Evolutionary conservation across 1,284 basidiomycete species (phyloP).

Genomic region (Heterobasidion annosum): DNA sequence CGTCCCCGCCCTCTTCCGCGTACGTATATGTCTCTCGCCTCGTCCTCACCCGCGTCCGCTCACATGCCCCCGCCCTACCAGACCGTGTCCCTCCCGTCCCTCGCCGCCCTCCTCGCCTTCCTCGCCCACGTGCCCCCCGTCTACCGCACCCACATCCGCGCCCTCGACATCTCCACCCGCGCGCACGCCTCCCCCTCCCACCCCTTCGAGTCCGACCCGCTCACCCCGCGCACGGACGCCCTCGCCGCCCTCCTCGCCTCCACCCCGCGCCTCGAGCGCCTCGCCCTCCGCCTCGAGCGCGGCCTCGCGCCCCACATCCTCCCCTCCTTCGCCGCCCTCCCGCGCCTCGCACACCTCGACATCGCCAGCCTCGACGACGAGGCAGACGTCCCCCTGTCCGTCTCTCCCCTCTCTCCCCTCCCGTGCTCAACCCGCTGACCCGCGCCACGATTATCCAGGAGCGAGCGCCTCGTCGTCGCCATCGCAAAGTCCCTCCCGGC

Average conservation of each 20-base stretch:
- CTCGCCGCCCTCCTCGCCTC: conserved; percentile 40
- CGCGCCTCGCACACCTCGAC: conserved; percentile 35
- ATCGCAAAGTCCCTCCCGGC: conserved; percentile 52
- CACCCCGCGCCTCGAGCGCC: conserved; percentile 37
- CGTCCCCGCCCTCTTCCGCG: conserved; percentile 51
- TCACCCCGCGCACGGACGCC: conserved; percentile 27
- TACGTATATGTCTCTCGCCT: conserved; percentile 18
- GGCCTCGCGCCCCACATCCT: conserved; percentile 42
- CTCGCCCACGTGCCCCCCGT: conserved; percentile 43
- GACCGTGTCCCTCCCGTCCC: conserved; percentile 36
- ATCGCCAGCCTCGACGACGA: conserved; percentile 49
- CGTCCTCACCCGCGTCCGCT: not conserved
- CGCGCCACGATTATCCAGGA: conserved; percentile 30
- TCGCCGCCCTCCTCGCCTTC: conserved; percentile 40
- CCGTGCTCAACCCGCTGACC: not conserved
- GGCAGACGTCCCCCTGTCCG: conserved; percentile 43
- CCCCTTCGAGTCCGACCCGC: conserved; percentile 3
- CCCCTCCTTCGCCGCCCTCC: conserved; percentile 41
- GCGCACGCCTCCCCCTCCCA: conserved; percentile 6
- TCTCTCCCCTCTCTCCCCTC: conserved; percentile 9
- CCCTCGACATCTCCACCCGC: conserved; percentile 44
- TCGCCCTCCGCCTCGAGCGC: conserved; percentile 44
- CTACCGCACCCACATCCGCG: conserved; percentile 45
- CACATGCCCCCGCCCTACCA: conserved; percentile 3
- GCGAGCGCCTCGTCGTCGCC: conserved; percentile 61